Evolutionary conservation across 225 moss, liverwort and hornwort species (phyloP).

Genomic region (Thuidium tamariscinum): DNA sequence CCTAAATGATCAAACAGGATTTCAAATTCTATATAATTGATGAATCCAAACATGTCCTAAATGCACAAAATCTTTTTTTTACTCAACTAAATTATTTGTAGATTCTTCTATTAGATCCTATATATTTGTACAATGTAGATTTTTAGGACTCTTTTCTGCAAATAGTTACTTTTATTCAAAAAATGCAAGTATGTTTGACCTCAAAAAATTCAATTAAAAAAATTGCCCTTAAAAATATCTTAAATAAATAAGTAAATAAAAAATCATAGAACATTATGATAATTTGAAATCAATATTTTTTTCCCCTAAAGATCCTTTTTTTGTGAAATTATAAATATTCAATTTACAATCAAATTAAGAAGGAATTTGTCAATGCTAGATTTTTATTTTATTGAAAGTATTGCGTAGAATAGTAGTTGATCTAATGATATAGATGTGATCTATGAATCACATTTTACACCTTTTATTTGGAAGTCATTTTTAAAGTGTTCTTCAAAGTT

Average conservation of each 20-base stretch:
- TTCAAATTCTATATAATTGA: neutral
- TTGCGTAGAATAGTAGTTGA: too few species aligned
- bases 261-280: too few species aligned
- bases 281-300: too few species aligned
- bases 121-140: neutral
- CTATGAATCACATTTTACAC: too few species aligned
- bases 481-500: too few species aligned
- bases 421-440: too few species aligned
- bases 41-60: neutral
- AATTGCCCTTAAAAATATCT: neutral
- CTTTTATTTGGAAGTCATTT: too few species aligned
- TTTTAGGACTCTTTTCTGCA: rapidly evolving
- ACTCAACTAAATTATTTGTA: neutral
- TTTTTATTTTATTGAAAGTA: too few species aligned
- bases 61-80: neutral
- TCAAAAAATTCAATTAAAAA: neutral
- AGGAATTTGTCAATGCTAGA: too few species aligned
- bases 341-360: too few species aligned
- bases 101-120: rapidly evolving
- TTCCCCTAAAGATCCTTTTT: too few species aligned
- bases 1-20: neutral
- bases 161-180: neutral
- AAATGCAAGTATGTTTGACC: neutral
- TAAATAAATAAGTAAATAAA: neutral
- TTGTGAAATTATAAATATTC: too few species aligned